Conservation (phyloP, 192 early-diverging fungal species). For the Thoreauomyces humboldtii region DNA sequence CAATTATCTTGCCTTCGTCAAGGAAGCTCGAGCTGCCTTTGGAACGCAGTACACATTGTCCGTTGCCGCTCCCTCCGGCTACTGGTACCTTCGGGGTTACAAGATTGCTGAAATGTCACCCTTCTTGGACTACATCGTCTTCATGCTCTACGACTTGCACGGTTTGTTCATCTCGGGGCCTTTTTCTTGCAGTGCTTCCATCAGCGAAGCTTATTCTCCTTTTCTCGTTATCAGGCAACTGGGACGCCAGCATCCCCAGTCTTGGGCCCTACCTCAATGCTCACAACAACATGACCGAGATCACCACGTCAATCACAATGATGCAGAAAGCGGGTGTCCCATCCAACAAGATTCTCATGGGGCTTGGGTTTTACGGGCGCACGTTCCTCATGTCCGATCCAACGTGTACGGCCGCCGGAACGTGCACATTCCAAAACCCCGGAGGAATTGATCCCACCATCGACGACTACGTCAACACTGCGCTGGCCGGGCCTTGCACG, state of each 20-base stretch:
- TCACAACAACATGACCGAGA: conserved; percentile 2
- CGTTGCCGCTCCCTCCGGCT: not conserved
- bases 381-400: not conserved
- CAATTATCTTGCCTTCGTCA: not conserved
- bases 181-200: no score
- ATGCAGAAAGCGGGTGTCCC: not conserved
- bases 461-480: conserved; percentile 1
- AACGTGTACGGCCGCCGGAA: not conserved
- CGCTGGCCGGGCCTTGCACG: not conserved
- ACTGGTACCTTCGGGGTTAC: not conserved
- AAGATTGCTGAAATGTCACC: not conserved
- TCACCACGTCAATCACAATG: not conserved
- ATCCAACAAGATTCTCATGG: not conserved
- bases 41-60: not conserved
- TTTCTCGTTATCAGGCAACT: no score
- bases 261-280: not conserved
- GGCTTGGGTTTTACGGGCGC: conserved; percentile 1
- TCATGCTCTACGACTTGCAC: not conserved
- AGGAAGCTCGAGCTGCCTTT: not conserved
- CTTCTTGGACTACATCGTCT: not conserved
- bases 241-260: not conserved
- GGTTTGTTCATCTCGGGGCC: no score
- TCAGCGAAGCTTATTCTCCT: no score
- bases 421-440: not conserved
- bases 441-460: not conserved